phyloP scores from a whole-genome alignment of 2,329 filamentous ascomycete species.

The Neocatenulostroma microsporum region DNA sequence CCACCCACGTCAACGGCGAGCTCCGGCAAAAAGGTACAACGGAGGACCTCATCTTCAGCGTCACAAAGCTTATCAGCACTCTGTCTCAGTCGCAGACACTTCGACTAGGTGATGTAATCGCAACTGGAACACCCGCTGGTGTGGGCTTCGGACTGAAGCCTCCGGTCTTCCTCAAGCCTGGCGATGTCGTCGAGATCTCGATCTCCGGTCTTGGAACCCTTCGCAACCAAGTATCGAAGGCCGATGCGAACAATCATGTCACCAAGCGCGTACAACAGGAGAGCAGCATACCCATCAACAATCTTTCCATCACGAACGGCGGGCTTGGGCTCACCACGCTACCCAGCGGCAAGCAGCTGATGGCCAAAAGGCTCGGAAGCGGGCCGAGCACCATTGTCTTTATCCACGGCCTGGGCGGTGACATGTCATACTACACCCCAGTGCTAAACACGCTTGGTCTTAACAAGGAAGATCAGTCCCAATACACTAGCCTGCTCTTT shows the following conservation, averaged over 20 bases:
- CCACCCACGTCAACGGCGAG: slow-evolving; percentile 46
- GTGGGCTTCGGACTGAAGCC: slow-evolving; percentile 44
- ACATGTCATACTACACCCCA: slow-evolving; percentile 39
- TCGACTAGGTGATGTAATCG: slow-evolving; percentile 44
- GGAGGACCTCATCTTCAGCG: slow-evolving; percentile 44
- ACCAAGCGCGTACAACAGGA: slow-evolving; percentile 16
- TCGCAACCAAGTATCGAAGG: slow-evolving; percentile 25
- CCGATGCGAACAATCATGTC: slow-evolving; percentile 6
- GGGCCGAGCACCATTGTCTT: slow-evolving; percentile 38
- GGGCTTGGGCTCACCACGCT: slow-evolving; percentile 32
- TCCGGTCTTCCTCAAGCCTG: slow-evolving; percentile 35
- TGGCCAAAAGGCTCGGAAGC: slow-evolving; percentile 28
- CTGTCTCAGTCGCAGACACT: slow-evolving; percentile 46
- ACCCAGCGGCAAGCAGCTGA: slow-evolving; percentile 34
- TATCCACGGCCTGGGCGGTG: slow-evolving; percentile 49
- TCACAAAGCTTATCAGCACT: slow-evolving; percentile 42
- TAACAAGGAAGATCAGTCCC: slow-evolving; percentile 9
- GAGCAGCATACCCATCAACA: slow-evolving; percentile 26
- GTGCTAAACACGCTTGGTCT: slow-evolving; percentile 34
- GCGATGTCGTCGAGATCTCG: slow-evolving; percentile 37
- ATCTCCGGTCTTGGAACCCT: slow-evolving; percentile 38
- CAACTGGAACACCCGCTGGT: slow-evolving; percentile 44
- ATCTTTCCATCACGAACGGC: slow-evolving; percentile 23
- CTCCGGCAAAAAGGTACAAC: slow-evolving; percentile 43
- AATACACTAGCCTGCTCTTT: slow-evolving; percentile 29